Percentiles rank a stretch among this genome's conserved stretches.
These are phyloP conservation scores for Nitzschia putrida DNA, from an alignment of 108 stramenopile species.

Conservation along the genomic window DNA sequence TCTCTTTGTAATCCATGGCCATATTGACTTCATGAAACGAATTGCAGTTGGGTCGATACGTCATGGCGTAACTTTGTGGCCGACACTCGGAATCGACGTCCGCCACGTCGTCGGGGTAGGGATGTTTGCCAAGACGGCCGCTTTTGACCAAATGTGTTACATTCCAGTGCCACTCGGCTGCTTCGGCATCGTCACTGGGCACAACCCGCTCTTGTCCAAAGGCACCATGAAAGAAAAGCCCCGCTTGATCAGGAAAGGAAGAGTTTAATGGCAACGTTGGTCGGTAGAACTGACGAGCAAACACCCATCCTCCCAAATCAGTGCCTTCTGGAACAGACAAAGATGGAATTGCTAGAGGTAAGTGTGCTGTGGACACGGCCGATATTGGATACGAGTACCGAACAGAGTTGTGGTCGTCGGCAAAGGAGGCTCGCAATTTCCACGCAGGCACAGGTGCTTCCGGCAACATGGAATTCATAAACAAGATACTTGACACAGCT, in stretches of 20 bases:
- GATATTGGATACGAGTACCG: no score
- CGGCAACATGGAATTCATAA: neutral
- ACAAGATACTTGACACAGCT: neutral
- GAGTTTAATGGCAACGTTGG: slow-evolving; percentile 4
- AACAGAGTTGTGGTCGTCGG: no score
- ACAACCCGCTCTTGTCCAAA: slow-evolving; percentile 9
- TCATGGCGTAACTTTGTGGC: slow-evolving; percentile 7
- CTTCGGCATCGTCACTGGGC: slow-evolving; percentile 6
- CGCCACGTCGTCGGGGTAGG: slow-evolving; percentile 1
- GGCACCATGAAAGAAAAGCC: neutral
- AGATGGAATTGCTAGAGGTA: neutral
- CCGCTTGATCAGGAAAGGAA: neutral
- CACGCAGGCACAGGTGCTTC: neutral
- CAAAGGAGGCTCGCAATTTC: no score
- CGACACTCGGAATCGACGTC: slow-evolving; percentile 21
- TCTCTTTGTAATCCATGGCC: slow-evolving; percentile 42
- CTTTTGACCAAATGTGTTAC: neutral
- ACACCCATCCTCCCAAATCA: slow-evolving; percentile 37
- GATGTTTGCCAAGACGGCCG: neutral
- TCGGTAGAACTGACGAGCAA: slow-evolving; percentile 12
- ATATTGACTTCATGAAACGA: slow-evolving; percentile 59
- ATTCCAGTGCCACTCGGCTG: slow-evolving; percentile 13
- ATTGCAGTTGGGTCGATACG: slow-evolving; percentile 62
- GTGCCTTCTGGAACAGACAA: neutral
- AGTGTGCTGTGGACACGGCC: no score